phyloP scores from a whole-genome alignment of 23 red algal genomes.

The Gracilaria caudata region DNA sequence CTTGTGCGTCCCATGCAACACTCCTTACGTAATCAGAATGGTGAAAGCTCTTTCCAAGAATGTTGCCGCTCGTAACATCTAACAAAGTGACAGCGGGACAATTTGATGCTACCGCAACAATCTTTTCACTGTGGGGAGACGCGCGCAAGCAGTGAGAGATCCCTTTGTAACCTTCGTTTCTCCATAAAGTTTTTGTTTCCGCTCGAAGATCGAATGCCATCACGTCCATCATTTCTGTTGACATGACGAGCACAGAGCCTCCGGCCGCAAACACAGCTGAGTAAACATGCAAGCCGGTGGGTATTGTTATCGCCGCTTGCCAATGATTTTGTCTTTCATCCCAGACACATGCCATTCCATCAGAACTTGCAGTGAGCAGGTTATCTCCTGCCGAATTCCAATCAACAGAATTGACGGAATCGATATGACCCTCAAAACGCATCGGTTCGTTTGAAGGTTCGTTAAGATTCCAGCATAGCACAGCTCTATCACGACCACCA shows the following conservation, averaged over 20 bases:
- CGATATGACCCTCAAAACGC: conserved; percentile 77
- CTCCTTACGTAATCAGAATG: conserved; percentile 86
- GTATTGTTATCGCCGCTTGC: conserved; percentile 56
- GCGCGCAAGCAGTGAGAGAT: conserved; percentile 55
- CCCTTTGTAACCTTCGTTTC: conserved; percentile 51
- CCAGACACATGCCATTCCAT: conserved; percentile 83
- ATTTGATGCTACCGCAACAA: conserved; percentile 73
- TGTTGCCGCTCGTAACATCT: conserved; percentile 40
- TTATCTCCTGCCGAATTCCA: conserved; percentile 58
- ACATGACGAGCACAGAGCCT: conserved; percentile 53
- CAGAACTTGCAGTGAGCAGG: conserved; percentile 74
- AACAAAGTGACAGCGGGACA: conserved; percentile 73
- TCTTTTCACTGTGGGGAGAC: conserved; percentile 36
- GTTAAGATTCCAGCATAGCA: conserved; percentile 72
- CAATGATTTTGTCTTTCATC: conserved; percentile 68
- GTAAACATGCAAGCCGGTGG: conserved; percentile 64
- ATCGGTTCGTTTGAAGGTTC: conserved; percentile 73
- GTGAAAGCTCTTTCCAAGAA: conserved; percentile 54
- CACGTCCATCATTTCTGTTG: conserved; percentile 79
- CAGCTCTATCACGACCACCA: conserved; percentile 60
- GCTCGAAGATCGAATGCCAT: conserved; percentile 75
- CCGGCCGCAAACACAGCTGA: conserved; percentile 63
- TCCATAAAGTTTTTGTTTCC: conserved; percentile 45
- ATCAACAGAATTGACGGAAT: conserved; percentile 77
- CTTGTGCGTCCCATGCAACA: conserved; percentile 77